Evolutionary conservation across 2,329 filamentous ascomycete genomes (phyloP).

Genomic region (Colletotrichum sp.): DNA sequence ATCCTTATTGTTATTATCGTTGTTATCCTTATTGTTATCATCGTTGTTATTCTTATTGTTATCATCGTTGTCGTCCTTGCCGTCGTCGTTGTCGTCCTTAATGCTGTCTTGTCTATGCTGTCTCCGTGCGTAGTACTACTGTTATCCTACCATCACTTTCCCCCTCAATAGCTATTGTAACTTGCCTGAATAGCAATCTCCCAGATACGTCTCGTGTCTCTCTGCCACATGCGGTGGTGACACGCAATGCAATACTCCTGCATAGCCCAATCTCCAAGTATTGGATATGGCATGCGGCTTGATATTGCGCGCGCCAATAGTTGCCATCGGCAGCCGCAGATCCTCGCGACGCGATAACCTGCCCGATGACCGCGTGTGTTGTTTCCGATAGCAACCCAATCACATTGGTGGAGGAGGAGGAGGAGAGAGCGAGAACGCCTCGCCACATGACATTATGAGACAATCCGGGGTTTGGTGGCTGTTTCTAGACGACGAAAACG

Average conservation of each 20-base stretch:
- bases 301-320: slow-evolving; percentile 4
- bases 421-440: background rate
- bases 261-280: background rate
- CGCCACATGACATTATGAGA: background rate
- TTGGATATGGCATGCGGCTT: background rate
- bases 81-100: background rate
- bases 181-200: background rate
- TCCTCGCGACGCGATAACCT: background rate
- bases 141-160: background rate
- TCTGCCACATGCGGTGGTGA: background rate
- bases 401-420: background rate
- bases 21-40: background rate
- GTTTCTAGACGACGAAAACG: background rate
- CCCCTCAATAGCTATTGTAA: background rate
- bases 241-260: background rate
- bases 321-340: background rate
- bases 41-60: no score
- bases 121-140: background rate
- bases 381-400: background rate
- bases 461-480: background rate
- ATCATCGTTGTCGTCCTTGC: no score
- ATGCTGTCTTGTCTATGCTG: no score
- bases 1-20: background rate
- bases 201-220: background rate
- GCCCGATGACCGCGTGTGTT: background rate